A percentile compares a stretch with the other conserved stretches of the same genome.
Conservation (phyloP, 768 basidiomycete species). For the Termitomyces sp. region DNA sequence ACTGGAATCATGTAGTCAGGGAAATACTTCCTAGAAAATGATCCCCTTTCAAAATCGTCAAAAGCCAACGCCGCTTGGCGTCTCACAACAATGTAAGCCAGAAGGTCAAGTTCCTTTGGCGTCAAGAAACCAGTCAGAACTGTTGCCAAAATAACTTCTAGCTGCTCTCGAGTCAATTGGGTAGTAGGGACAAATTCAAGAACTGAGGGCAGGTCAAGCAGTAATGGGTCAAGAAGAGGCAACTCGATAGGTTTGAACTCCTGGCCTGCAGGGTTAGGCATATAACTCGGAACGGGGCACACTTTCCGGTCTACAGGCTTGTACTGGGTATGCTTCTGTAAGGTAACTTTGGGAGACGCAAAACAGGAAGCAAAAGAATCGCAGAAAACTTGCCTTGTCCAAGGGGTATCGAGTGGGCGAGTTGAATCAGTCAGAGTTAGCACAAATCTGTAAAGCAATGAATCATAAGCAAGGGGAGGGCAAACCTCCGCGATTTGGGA, state of each 20-base stretch:
- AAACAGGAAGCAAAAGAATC: too few relatives aligned
- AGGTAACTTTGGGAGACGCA: too few relatives aligned
- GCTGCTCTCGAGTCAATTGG: neutral
- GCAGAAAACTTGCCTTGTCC: too few relatives aligned
- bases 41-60: neutral
- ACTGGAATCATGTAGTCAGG: neutral
- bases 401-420: too few relatives aligned
- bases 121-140: neutral
- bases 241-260: neutral
- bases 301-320: too few relatives aligned
- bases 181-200: neutral
- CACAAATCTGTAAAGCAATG: too few relatives aligned
- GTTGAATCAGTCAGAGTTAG: too few relatives aligned
- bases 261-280: too few relatives aligned
- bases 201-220: neutral
- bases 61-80: neutral
- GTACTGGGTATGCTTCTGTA: too few relatives aligned
- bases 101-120: neutral
- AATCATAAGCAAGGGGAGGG: constrained; percentile 7
- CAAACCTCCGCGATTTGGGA: neutral
- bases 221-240: neutral
- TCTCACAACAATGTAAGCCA: neutral
- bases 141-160: neutral
- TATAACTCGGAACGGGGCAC: too few relatives aligned
- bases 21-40: neutral